These are phyloP conservation scores for Zygoascus meyerae DNA, from an alignment of 1,139 yeast genomes.

Conservation along the genomic window DNA sequence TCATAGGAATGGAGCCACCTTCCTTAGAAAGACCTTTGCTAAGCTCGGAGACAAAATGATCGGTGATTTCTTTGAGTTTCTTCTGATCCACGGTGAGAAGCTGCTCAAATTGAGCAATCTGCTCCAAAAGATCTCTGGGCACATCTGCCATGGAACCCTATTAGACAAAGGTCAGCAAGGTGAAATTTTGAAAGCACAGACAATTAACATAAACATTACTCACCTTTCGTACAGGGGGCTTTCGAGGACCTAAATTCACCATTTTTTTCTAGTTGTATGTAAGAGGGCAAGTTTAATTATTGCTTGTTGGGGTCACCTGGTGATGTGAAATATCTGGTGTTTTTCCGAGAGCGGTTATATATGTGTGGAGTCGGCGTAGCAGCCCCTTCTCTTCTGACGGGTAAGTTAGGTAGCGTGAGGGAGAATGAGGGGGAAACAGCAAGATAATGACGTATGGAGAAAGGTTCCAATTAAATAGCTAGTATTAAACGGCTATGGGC, in stretches of 20 bases:
- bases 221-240: slow-evolving; percentile 73
- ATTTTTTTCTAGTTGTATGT: slow-evolving; percentile 31
- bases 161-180: not conserved
- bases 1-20: slow-evolving; percentile 93
- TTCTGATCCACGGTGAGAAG: slow-evolving; percentile 58
- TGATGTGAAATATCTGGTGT: no score
- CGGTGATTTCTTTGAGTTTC: slow-evolving; percentile 57
- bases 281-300: no score
- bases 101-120: slow-evolving; percentile 54
- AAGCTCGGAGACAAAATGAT: slow-evolving; percentile 66
- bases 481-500: no score
- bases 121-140: slow-evolving; percentile 56
- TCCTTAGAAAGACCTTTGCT: slow-evolving; percentile 63
- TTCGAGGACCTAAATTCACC: slow-evolving; percentile 83
- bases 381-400: no score
- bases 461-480: no score
- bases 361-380: no score
- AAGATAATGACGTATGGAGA: no score
- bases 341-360: no score
- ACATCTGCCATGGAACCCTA: slow-evolving; percentile 71
- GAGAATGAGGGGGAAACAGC: no score
- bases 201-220: slow-evolving; percentile 9
- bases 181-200: no score
- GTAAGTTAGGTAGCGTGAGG: no score
- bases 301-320: no score